Evolutionary conservation across 352 stramenopile genomes (phyloP), one percentile per base, ranked within the genome.

Genomic region (Phytopythium montanum): DNA sequence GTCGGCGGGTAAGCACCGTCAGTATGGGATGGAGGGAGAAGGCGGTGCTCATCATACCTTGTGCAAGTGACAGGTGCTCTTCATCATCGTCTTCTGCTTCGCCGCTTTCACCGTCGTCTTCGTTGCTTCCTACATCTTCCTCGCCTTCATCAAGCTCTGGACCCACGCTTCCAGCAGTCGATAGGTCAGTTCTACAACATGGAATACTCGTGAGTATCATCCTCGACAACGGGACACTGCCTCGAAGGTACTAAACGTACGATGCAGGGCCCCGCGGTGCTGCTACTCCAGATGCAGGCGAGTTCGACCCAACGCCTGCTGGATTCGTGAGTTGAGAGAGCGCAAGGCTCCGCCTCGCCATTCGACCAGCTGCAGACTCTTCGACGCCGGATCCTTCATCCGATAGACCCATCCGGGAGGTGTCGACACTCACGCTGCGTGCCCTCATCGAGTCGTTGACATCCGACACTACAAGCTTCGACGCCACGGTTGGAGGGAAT

Each of bases 311-410:
- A 46, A 45, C 21, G 68, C 61, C 65, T n/a, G 25, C 53, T 28
- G 63, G 56, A 33, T 76, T 82, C 6, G 67, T 87, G 2, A 88
- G 75, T 26, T 90, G 75, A 18, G 76, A 88, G 9, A 90, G 64
- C n/a, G 75, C 81, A 38, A 85, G 21, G 48, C 79, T 88, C 39
- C 81, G 65, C 12, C 81, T 66, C 33, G 75, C 69, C 28, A 90
- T 54, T 63, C 77, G 70, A 9, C 84, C 75, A 0, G 57, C 34
- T 16, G 19, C 12, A 3, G 26, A 55, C 16, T 53, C 39, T 25
- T 59, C 49, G 8, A 26, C 25, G 18, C 6, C 21, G 9, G 28
- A 19, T 18, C 26, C 5, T 21, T 25, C 29, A 5, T 4, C 14
- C 3, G 26, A 16, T 6, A 4, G 28, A 18, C 18, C 6, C 19